Percentiles rank a stretch among this genome's conserved stretches.
These are phyloP conservation scores for Luzula sylvatica DNA, from an alignment of 176 grass and related monocot species.

Conservation along the genomic window DNA sequence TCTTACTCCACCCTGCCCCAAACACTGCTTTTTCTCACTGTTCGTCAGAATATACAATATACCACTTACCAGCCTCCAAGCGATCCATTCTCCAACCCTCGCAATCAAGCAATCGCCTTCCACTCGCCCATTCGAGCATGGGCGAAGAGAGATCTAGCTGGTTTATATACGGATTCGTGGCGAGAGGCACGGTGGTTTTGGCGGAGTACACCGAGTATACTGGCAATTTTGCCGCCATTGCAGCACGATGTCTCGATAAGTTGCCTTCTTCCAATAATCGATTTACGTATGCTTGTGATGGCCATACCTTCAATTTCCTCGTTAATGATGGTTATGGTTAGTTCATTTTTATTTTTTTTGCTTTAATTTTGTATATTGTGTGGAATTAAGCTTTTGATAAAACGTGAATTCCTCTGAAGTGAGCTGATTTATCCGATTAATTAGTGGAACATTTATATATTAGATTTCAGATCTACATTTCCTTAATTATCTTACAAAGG, in stretches of 20 bases:
- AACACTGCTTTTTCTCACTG: slow-evolving; percentile 11
- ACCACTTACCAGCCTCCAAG: slow-evolving; percentile 6
- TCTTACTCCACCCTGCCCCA: too few species aligned
- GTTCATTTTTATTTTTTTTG: not conserved
- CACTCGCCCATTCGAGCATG: slow-evolving; percentile 14
- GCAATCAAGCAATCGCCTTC: not conserved
- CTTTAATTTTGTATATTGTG: not conserved
- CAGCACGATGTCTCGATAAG: slow-evolving; percentile 69
- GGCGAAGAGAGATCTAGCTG: slow-evolving; percentile 31
- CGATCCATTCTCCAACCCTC: slow-evolving; percentile 1
- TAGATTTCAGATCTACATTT: not conserved
- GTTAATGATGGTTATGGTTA: slow-evolving; percentile 68
- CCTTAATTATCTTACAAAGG: slow-evolving; percentile 1
- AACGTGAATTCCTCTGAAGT: too few species aligned
- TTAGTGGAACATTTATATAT: not conserved
- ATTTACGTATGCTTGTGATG: slow-evolving; percentile 79
- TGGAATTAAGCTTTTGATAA: too few species aligned
- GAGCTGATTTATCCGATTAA: not conserved
- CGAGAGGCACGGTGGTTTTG: slow-evolving; percentile 75
- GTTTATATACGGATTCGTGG: slow-evolving; percentile 91
- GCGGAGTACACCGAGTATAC: slow-evolving; percentile 95
- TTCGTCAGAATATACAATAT: slow-evolving; percentile 22
- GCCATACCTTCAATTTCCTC: slow-evolving; percentile 87
- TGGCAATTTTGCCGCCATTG: slow-evolving; percentile 83
- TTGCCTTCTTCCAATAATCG: slow-evolving; percentile 52